phyloP scores from a whole-genome alignment of 2,329 filamentous ascomycete species.

The Plectosphaerella plurivora region DNA sequence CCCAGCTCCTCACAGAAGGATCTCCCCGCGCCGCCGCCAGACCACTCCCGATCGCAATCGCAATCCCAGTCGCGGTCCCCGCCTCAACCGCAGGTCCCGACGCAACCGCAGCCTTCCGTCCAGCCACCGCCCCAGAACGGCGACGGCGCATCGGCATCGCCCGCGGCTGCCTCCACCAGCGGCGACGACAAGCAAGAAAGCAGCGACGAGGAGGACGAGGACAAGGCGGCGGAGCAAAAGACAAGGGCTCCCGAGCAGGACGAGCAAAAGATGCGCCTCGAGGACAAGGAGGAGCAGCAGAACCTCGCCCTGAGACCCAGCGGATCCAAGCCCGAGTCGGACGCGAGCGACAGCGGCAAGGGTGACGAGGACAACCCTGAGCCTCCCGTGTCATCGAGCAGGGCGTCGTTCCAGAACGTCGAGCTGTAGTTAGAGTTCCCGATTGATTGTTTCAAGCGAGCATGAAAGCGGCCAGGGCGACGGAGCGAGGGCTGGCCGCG shows the following conservation, averaged over 20 bases:
- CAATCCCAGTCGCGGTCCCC: slow-evolving; percentile 7
- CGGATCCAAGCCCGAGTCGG: slow-evolving; percentile 15
- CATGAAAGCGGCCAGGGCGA: neutral
- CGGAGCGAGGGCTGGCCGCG: neutral
- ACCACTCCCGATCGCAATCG: slow-evolving; percentile 7
- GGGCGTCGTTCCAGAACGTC: slow-evolving; percentile 60
- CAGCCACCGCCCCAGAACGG: slow-evolving; percentile 19
- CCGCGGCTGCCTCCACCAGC: slow-evolving; percentile 6
- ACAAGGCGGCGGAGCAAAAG: slow-evolving; percentile 30
- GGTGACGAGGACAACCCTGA: slow-evolving; percentile 27
- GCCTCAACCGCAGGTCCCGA: slow-evolving; percentile 12
- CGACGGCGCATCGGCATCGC: slow-evolving; percentile 11
- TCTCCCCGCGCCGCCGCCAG: slow-evolving; percentile 18
- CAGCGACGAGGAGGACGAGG: slow-evolving; percentile 24
- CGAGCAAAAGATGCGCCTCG: slow-evolving; percentile 53
- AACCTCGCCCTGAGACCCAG: slow-evolving; percentile 45
- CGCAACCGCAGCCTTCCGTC: neutral
- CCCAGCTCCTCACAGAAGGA: slow-evolving; percentile 26
- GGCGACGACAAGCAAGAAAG: slow-evolving; percentile 19
- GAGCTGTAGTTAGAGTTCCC: slow-evolving; percentile 40
- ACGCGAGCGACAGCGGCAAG: slow-evolving; percentile 20
- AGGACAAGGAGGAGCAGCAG: slow-evolving; percentile 45
- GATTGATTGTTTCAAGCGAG: neutral
- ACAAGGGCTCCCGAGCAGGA: slow-evolving; percentile 27
- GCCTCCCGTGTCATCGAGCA: slow-evolving; percentile 35